Conservation (phyloP, 441 rosid genomes). For the Breynia disticha region DNA sequence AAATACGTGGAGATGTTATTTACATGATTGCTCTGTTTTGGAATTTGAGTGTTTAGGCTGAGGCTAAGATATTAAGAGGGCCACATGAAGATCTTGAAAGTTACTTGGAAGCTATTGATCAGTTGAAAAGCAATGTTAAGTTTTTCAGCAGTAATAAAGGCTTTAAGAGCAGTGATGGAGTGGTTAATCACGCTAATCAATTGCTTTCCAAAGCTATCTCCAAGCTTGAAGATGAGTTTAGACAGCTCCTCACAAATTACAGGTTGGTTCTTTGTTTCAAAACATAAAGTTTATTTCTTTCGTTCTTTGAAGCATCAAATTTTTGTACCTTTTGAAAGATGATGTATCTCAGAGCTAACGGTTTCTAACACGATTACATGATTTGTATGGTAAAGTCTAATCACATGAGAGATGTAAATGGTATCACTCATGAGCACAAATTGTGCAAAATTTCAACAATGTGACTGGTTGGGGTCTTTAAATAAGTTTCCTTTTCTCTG, state of each 20-base stretch:
- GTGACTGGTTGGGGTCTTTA: background rate
- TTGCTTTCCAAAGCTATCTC: slow-evolving; percentile 70
- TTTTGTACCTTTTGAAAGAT: background rate
- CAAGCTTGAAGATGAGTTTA: slow-evolving; percentile 92
- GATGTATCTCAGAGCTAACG: too few species aligned
- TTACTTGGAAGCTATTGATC: slow-evolving; percentile 86
- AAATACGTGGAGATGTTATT: too few species aligned
- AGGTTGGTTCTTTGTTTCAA: slow-evolving; percentile 31
- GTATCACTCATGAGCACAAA: too few species aligned
- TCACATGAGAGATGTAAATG: too few species aligned
- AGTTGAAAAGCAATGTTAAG: slow-evolving; percentile 50
- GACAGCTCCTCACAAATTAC: slow-evolving; percentile 59
- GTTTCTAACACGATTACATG: too few species aligned
- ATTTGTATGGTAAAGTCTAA: too few species aligned
- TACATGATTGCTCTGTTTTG: background rate
- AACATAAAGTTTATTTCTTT: background rate
- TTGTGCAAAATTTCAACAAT: background rate
- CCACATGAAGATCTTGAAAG: slow-evolving; percentile 94
- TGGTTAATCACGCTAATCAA: slow-evolving; percentile 56
- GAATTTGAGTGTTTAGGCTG: slow-evolving; percentile 43
- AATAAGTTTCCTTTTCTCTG: slow-evolving; percentile 11
- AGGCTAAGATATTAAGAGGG: slow-evolving; percentile 92
- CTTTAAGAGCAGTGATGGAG: slow-evolving; percentile 53
- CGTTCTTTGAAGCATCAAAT: background rate
- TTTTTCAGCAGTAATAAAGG: slow-evolving; percentile 54